phyloP scores from a whole-genome alignment of 371 early-diverging fungal genomes.

The Circinella minor region DNA sequence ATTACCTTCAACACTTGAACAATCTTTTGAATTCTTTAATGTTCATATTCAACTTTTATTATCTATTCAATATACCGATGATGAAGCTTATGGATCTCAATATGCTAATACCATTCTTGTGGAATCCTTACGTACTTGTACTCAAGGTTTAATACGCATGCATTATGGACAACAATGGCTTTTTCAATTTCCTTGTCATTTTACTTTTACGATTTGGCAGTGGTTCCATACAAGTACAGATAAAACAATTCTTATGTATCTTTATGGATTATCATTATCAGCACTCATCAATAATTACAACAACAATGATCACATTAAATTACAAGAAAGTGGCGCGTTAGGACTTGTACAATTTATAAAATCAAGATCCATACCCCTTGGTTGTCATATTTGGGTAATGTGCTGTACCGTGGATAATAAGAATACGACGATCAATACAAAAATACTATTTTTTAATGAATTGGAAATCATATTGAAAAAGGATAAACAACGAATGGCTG shows the following conservation, averaged over 20 bases:
- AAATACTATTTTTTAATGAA: background rate
- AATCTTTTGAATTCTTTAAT: conserved; percentile 43
- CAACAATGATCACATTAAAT: conserved; percentile 9
- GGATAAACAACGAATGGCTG: background rate
- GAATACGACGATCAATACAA: conserved; percentile 1
- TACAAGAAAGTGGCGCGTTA: conserved; percentile 18
- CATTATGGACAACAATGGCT: conserved; percentile 34
- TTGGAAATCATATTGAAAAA: background rate
- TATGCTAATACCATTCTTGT: conserved; percentile 30
- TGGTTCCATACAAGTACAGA: conserved; percentile 22
- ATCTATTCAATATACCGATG: conserved; percentile 30
- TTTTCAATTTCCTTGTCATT: conserved; percentile 27
- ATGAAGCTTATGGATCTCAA: conserved; percentile 28
- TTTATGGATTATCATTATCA: conserved; percentile 42
- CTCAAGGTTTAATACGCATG: conserved; percentile 30
- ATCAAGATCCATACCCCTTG: conserved; percentile 21
- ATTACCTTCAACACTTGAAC: conserved; percentile 20
- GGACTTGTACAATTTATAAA: conserved; percentile 33
- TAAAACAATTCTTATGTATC: conserved; percentile 32
- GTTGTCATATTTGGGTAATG: conserved; percentile 35
- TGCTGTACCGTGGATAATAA: conserved; percentile 23
- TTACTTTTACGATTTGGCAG: conserved; percentile 32
- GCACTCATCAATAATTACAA: background rate
- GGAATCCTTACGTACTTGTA: conserved; percentile 38
- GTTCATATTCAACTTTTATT: conserved; percentile 38